Evolutionary conservation across 2,329 filamentous ascomycete species (phyloP), one percentile per base, ranked within the genome.

Genomic region (Ceratocystis albifundus): DNA sequence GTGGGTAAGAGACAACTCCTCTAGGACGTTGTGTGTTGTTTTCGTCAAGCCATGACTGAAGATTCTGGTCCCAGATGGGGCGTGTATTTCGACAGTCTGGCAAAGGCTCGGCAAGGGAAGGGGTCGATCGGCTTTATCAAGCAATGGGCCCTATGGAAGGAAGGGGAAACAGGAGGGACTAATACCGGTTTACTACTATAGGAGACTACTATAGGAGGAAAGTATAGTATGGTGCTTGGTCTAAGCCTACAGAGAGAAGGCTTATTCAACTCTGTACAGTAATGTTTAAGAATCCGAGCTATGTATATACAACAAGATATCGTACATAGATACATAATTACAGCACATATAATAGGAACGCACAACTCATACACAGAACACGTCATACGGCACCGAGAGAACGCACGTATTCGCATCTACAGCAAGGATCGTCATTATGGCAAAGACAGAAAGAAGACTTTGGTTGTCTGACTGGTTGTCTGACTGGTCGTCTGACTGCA

Each of bases 81-180:
- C 55, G 8, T 36, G 28, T n/a, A 2, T 59, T 22, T 28, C 6
- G 36, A 41, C 12, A 41, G 10, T 41, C 36, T 41, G 36, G 12
- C 36, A 41, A 41, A 15, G 36, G 36, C 12, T 3, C 15, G 3
- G 36, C 12, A 41, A 41, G 36, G 36, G 10, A 59, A 59, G 55
- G 55, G 53, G 10, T 59, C 53, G 25, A 20, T 59, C 53, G 25
- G 53, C 53, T 59, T 59, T 59, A 32, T 36, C 17, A 59, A 59
- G 53, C 53, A 15, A 59, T 59, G 53, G 36, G 48, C 8, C 15
- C 55, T 59, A 59, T 36, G 55, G 55, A 59, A 59, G 55, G 55
- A 8, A 36, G 12, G 12, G 17, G 25, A 32, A 17, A 28, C 53
- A 17, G 12, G 30, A 36, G 32, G 17, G 3, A 59, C n/a, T 53